Base-by-base conservation (phyloP, 1,139 yeast species). In the Protomyces macrosporus region DNA sequence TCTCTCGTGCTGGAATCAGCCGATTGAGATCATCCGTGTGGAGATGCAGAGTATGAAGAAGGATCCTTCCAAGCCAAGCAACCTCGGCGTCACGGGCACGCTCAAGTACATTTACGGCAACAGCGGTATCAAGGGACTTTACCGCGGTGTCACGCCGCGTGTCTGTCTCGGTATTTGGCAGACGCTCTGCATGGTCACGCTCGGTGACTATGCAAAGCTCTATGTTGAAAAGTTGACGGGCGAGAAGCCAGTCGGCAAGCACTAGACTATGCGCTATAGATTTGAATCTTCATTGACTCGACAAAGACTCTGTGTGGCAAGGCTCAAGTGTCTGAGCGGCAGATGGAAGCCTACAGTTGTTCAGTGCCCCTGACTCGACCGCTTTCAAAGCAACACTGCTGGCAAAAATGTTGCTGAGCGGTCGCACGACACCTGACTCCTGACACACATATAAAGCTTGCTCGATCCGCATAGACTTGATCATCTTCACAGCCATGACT, bases 131-230 rank as follows among this genome's bases (percentile, higher is more conserved):
- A 86, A 85, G 78, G 98, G 98, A 64, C 83, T 93, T 69, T 93
- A 91, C 76, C 84, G 97, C 76, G 98, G 98, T 73, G 97, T 91
- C 55, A 84, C 98, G 10, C 98, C 98, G 70, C 87, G 98, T 81
- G 84, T 93, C 70, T 97, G 96, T 64, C 82, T 93, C 71, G 96
- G 98, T 69, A 88, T 93, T 68, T 93, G 98, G 97, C 98, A 93
- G 80, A 93, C 98, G 1, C 90, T 93, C 56, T 93, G 95, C 76
- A 93, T 93, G 98, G 98, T 93, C 67, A 97, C 97, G n/a, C 85
- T 93, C 70, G 98, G 98, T 73, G 98, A 93, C 75, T 88, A 90
- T 76, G 89, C 89, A 52, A 85, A 83, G 74, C 88, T 84, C 64
- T 78, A 80, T 65, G 85, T 85, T 57, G 87, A 81, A 36, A 79